Evolutionary conservation across 768 basidiomycete genomes (phyloP).

Genomic region (Lactarius pseudohatsudake): DNA sequence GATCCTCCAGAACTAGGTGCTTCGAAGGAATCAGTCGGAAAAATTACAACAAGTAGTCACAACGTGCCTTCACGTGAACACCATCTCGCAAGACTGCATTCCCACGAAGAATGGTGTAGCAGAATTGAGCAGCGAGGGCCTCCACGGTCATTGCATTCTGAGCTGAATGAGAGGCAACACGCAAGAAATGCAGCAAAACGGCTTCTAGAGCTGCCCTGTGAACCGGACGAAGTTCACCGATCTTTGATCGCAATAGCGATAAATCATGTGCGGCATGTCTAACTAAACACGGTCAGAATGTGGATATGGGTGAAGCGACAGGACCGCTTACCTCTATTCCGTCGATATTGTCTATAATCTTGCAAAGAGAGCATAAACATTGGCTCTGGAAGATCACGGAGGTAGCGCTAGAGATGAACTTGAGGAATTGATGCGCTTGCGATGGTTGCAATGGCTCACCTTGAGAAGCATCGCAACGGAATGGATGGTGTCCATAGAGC

Average conservation of each 20-base stretch:
- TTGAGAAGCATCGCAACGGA: not conserved
- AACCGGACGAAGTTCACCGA: too few species aligned
- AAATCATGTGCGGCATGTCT: too few species aligned
- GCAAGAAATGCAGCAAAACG: too few species aligned
- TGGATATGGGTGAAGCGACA: not conserved
- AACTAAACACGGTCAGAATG: not conserved
- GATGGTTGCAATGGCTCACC: not conserved
- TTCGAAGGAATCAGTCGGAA: not conserved
- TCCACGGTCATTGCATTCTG: too few species aligned
- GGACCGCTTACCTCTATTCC: not conserved
- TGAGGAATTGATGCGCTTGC: not conserved
- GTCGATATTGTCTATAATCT: not conserved
- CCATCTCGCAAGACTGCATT: too few species aligned
- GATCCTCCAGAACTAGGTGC: not conserved
- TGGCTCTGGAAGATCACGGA: not conserved
- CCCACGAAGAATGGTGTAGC: too few species aligned
- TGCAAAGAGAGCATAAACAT: not conserved
- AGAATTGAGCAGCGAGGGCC: too few species aligned
- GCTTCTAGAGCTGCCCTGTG: too few species aligned
- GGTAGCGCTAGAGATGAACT: not conserved
- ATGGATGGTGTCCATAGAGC: not conserved
- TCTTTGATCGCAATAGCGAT: too few species aligned
- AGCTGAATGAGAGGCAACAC: too few species aligned
- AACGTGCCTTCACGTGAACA: too few species aligned
- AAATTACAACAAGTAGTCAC: not conserved